A percentile compares a stretch with the other conserved stretches of the same genome.
Evolutionary conservation across 768 basidiomycete species (phyloP).

Genomic region (Suillus hirtellus): DNA sequence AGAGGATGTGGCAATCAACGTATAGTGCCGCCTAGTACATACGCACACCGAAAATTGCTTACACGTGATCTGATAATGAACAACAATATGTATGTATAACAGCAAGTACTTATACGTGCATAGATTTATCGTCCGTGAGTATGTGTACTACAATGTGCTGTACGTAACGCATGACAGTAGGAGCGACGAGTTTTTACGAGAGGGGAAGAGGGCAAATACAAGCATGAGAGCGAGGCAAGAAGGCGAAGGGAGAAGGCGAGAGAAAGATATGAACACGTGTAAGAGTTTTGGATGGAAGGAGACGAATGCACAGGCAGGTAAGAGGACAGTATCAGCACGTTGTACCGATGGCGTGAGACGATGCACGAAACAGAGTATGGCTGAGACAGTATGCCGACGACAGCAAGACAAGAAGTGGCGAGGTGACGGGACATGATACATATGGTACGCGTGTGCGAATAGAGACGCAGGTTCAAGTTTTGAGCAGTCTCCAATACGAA

Average conservation of each 20-base stretch:
- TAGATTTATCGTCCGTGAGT: slow-evolving; percentile 12
- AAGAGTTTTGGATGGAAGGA: slow-evolving; percentile 20
- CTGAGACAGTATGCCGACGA: slow-evolving; percentile 18
- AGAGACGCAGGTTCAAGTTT: slow-evolving; percentile 14
- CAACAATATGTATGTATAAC: slow-evolving; percentile 6
- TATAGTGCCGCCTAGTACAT: neutral
- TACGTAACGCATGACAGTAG: slow-evolving; percentile 9
- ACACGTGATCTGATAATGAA: slow-evolving; percentile 4
- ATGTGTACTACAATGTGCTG: slow-evolving; percentile 9
- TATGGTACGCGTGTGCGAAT: slow-evolving; percentile 5
- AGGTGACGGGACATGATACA: slow-evolving; percentile 28
- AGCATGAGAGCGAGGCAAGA: slow-evolving; percentile 8
- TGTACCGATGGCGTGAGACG: slow-evolving; percentile 14
- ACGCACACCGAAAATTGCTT: neutral
- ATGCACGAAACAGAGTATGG: slow-evolving; percentile 13
- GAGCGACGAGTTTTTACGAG: slow-evolving; percentile 8
- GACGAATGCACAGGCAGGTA: slow-evolving; percentile 24
- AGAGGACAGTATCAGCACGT: slow-evolving; percentile 25
- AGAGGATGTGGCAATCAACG: neutral
- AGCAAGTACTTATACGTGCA: slow-evolving; percentile 7
- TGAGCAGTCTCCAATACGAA: slow-evolving; percentile 10
- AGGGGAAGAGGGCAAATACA: slow-evolving; percentile 5
- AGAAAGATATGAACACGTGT: slow-evolving; percentile 4
- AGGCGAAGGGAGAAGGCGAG: slow-evolving; percentile 14
- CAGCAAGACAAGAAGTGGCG: slow-evolving; percentile 29